These are phyloP conservation scores for Candida sp. DNA, from an alignment of 1,139 yeast species.

Conservation along the genomic window DNA sequence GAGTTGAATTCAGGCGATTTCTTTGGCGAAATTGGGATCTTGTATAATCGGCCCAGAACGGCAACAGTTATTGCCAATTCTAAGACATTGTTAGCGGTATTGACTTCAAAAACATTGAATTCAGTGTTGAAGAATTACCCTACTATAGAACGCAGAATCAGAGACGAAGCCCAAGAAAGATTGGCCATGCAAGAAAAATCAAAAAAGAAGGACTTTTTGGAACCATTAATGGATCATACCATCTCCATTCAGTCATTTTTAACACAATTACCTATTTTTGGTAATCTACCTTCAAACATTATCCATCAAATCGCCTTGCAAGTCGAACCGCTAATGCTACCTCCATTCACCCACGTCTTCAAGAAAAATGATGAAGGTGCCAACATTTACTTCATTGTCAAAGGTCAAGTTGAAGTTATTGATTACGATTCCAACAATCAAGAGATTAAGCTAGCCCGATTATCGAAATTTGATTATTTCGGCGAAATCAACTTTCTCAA, in stretches of 20 bases:
- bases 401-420: slow-evolving; percentile 70
- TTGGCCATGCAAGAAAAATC: slow-evolving; percentile 62
- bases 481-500: slow-evolving; percentile 75
- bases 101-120: slow-evolving; percentile 62
- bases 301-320: slow-evolving; percentile 62
- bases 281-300: slow-evolving; percentile 51
- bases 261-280: slow-evolving; percentile 55
- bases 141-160: slow-evolving; percentile 58
- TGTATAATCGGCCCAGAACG: slow-evolving; percentile 72
- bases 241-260: slow-evolving; percentile 56
- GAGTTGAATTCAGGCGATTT: slow-evolving; percentile 66
- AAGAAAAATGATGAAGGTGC: slow-evolving; percentile 57
- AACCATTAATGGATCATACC: slow-evolving; percentile 35
- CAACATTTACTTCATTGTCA: slow-evolving; percentile 63
- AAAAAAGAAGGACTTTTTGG: slow-evolving; percentile 25
- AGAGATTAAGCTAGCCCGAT: slow-evolving; percentile 51
- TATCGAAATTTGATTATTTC: slow-evolving; percentile 63
- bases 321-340: slow-evolving; percentile 52
- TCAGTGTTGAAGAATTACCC: slow-evolving; percentile 62
- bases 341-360: slow-evolving; percentile 59
- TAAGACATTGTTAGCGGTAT: slow-evolving; percentile 61
- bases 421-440: slow-evolving; percentile 27
- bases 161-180: slow-evolving; percentile 79
- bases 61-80: slow-evolving; percentile 75
- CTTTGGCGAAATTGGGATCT: slow-evolving; percentile 77